phyloP scores from a whole-genome alignment of 2,329 filamentous ascomycete species.

The Alternaria conjuncta region DNA sequence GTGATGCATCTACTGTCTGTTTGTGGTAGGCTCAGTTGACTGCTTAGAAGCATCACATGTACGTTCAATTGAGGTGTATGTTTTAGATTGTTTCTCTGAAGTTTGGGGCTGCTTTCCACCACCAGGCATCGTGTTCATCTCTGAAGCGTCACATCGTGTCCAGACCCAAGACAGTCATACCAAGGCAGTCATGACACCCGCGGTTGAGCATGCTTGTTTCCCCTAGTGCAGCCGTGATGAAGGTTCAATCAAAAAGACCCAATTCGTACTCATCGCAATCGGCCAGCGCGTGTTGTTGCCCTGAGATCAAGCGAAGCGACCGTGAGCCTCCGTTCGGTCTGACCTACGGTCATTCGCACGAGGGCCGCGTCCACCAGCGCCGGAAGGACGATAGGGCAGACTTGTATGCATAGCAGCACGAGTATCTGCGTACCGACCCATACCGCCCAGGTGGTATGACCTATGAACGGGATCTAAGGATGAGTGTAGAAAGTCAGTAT shows the following conservation, averaged over 20 bases:
- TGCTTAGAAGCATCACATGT: neutral
- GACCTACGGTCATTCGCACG: neutral
- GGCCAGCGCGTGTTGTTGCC: neutral
- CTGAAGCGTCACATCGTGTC: neutral
- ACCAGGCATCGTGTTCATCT: neutral
- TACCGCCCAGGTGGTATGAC: slow-evolving; percentile 19
- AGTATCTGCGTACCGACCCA: slow-evolving; percentile 15
- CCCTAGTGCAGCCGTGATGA: neutral
- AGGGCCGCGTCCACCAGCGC: neutral
- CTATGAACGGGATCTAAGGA: slow-evolving; percentile 13
- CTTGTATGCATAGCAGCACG: slow-evolving; percentile 1
- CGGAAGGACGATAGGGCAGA: slow-evolving; percentile 14
- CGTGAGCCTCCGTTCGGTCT: neutral
- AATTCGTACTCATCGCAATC: neutral
- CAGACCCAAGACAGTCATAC: neutral
- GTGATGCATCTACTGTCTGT: neutral
- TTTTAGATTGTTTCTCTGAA: neutral
- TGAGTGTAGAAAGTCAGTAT: neutral
- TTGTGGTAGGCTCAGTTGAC: neutral
- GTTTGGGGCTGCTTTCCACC: neutral
- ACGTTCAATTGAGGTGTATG: neutral
- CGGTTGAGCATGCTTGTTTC: neutral
- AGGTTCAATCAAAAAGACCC: neutral
- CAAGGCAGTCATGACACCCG: neutral
- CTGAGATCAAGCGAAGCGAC: neutral